Conservation (phyloP, 1,284 basidiomycete genomes). For the Puccinia hordei region DNA sequence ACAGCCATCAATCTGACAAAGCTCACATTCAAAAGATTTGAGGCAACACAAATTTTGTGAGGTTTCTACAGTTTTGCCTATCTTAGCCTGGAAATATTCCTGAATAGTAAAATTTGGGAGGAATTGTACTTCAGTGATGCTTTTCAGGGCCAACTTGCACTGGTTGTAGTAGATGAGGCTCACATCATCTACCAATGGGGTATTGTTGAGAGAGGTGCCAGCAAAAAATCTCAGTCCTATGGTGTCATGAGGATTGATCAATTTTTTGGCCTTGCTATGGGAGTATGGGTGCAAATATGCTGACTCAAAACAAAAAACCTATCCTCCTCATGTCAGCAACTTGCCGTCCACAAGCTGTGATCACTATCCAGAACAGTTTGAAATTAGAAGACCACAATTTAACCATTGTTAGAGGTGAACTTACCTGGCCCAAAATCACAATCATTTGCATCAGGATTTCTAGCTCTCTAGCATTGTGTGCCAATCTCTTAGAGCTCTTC, state of each 20-base stretch:
- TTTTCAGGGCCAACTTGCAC: no score
- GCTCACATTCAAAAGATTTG: neutral
- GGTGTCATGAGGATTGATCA: neutral
- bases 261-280: conserved; percentile 9
- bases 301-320: neutral
- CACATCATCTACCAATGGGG: no score
- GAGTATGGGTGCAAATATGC: neutral
- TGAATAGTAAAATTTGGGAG: no score
- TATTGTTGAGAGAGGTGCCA: no score
- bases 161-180: no score
- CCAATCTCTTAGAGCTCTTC: no score
- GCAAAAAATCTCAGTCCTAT: neutral
- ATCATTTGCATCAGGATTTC: no score
- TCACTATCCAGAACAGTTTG: neutral
- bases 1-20: neutral
- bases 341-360: neutral
- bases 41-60: neutral
- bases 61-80: no score
- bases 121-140: no score
- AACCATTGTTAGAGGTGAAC: neutral
- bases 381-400: neutral
- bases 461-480: no score
- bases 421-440: neutral
- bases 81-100: no score
- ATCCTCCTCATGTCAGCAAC: neutral